phyloP scores from a whole-genome alignment of 495 filamentous ascomycete genomes.

The Tuber aestivum region DNA sequence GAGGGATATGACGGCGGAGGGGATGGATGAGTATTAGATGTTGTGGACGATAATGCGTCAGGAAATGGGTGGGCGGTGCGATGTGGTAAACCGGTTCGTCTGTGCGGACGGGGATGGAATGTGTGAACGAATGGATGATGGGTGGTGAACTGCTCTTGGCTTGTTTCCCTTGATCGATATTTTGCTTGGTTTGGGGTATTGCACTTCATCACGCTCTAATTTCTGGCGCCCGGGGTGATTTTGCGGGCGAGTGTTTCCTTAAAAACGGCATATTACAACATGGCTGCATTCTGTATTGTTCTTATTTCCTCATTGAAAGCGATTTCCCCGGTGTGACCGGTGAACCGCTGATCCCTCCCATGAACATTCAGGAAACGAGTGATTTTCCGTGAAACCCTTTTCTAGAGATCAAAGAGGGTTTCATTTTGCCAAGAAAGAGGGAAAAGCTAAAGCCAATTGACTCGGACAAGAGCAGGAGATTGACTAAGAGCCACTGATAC shows the following conservation, averaged over 20 bases:
- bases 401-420: background rate
- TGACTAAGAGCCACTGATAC: background rate
- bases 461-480: background rate
- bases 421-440: background rate
- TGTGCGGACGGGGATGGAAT: background rate
- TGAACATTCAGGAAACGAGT: background rate
- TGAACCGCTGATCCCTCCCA: background rate
- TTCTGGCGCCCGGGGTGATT: background rate
- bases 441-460: background rate
- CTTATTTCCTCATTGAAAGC: background rate
- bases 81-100: background rate
- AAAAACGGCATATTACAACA: background rate
- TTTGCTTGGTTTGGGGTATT: background rate
- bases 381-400: background rate
- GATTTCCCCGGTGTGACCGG: background rate
- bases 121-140: background rate
- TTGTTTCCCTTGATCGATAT: background rate
- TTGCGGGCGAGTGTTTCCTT: background rate
- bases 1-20: conserved; percentile 54
- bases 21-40: conserved; percentile 42
- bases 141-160: background rate
- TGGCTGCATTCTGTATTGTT: background rate
- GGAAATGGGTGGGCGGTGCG: background rate
- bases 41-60: background rate
- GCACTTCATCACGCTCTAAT: background rate